Conservation (phyloP, 768 basidiomycete genomes). For the Amyloporia xantha region DNA sequence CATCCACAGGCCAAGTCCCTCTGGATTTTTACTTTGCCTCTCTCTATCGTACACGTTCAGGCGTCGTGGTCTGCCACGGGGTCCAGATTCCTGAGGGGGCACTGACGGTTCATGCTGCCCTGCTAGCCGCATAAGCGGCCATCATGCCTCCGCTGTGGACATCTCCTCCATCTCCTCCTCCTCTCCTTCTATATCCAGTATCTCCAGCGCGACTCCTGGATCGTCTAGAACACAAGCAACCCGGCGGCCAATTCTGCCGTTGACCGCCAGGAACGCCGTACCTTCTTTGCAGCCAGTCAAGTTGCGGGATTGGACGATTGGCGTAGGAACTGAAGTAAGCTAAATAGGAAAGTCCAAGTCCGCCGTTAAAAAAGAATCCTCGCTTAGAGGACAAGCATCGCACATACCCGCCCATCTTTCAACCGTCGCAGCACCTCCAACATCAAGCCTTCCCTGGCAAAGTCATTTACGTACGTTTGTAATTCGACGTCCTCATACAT, state of each 20-base stretch:
- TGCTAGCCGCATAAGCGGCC: neutral
- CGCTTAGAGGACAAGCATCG: neutral
- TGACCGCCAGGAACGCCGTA: constrained; percentile 57
- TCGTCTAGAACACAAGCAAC: constrained; percentile 70
- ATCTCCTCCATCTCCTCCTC: constrained; percentile 24
- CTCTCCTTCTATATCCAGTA: constrained; percentile 70
- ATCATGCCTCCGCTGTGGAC: constrained; percentile 10
- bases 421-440: constrained; percentile 45
- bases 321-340: constrained; percentile 42
- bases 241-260: constrained; percentile 67
- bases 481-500: constrained; percentile 46
- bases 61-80: constrained; percentile 1
- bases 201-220: constrained; percentile 58
- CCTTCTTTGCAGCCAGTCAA: constrained; percentile 47
- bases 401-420: constrained; percentile 55
- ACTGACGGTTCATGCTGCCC: neutral
- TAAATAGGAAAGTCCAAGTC: constrained; percentile 22
- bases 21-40: neutral
- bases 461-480: constrained; percentile 40
- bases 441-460: constrained; percentile 64
- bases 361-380: neutral
- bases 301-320: constrained; percentile 52
- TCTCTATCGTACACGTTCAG: constrained; percentile 2
- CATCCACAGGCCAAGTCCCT: no score
- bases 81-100: no score